Conservation (phyloP, 768 basidiomycete species). For the Coprinopsis cinerea region DNA sequence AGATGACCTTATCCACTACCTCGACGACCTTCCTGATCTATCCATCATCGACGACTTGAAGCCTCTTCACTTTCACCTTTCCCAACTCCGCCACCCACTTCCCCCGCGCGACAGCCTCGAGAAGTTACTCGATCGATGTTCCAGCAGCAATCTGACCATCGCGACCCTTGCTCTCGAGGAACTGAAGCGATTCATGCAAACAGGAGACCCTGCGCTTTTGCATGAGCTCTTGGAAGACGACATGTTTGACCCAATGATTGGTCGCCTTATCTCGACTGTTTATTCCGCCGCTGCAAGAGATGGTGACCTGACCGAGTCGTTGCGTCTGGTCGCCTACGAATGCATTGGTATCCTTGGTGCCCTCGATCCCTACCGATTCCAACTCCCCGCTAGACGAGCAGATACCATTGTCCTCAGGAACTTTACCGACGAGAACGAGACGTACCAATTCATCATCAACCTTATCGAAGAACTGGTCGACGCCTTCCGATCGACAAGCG, state of each 20-base stretch:
- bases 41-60: slow-evolving; percentile 62
- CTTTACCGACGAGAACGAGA: slow-evolving; percentile 74
- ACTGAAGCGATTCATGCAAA: slow-evolving; percentile 58
- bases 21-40: slow-evolving; percentile 80
- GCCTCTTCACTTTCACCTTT: slow-evolving; percentile 36
- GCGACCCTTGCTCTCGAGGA: slow-evolving; percentile 70
- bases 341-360: slow-evolving; percentile 92
- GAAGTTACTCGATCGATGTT: slow-evolving; percentile 66
- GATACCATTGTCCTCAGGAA: slow-evolving; percentile 74
- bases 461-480: slow-evolving; percentile 83
- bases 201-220: slow-evolving; percentile 40
- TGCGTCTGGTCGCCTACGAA: slow-evolving; percentile 74
- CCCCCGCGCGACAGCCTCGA: slow-evolving; percentile 49
- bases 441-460: slow-evolving; percentile 74
- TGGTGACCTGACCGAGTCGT: slow-evolving; percentile 61
- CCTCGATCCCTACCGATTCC: slow-evolving; percentile 89
- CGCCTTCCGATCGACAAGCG: slow-evolving; percentile 89
- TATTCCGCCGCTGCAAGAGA: slow-evolving; percentile 72
- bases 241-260: slow-evolving; percentile 73
- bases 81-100: slow-evolving; percentile 41
- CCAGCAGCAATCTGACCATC: slow-evolving; percentile 77
- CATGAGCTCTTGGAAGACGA: slow-evolving; percentile 91
- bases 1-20: slow-evolving; percentile 42
- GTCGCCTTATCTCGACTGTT: slow-evolving; percentile 59
- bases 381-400: slow-evolving; percentile 50